Evolutionary conservation across 2,329 filamentous ascomycete species (phyloP).

Genomic region (Ophiosphaerella herpotricha): DNA sequence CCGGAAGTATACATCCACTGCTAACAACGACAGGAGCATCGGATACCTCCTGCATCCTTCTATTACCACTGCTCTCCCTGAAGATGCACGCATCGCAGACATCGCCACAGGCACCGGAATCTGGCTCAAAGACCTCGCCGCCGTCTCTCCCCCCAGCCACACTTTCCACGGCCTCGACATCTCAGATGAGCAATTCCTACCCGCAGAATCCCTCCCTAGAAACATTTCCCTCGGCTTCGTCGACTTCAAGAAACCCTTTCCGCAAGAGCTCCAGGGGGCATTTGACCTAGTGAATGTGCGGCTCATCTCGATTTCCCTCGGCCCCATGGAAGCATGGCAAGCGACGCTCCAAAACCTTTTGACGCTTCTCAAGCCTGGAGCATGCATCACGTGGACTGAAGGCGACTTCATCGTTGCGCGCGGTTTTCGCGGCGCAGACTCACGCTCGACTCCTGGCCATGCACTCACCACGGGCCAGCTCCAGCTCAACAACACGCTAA

Average conservation of each 20-base stretch:
- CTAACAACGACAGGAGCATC: conserved; percentile 17
- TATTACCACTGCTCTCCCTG: conserved; percentile 17
- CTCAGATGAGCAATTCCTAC: conserved; percentile 26
- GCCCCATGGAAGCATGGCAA: conserved; percentile 24
- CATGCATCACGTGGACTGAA: conserved; percentile 37
- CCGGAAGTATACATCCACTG: conserved; percentile 3
- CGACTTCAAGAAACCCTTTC: conserved; percentile 37
- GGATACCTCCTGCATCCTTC: conserved; percentile 34
- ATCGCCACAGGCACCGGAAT: conserved; percentile 38
- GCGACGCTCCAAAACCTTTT: conserved; percentile 27
- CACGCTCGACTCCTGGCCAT: conserved; percentile 17
- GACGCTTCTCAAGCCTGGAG: conserved; percentile 35
- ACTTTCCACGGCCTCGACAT: conserved; percentile 38
- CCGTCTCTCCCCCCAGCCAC: conserved; percentile 22
- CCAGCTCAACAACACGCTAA: conserved; percentile 27
- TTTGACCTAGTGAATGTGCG: conserved; percentile 41
- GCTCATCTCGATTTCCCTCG: conserved; percentile 35
- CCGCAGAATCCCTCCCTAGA: conserved; percentile 14
- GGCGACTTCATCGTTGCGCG: conserved; percentile 30
- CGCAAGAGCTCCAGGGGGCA: conserved; percentile 25
- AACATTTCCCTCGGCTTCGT: conserved; percentile 29
- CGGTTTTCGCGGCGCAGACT: conserved; percentile 21
- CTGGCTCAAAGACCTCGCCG: conserved; percentile 32
- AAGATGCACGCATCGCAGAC: conserved; percentile 34
- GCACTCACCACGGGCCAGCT: conserved; percentile 24